Evolutionary conservation across 768 basidiomycete species (phyloP), one percentile per base, ranked within the genome.

Genomic region (Boletellus ananiceps): DNA sequence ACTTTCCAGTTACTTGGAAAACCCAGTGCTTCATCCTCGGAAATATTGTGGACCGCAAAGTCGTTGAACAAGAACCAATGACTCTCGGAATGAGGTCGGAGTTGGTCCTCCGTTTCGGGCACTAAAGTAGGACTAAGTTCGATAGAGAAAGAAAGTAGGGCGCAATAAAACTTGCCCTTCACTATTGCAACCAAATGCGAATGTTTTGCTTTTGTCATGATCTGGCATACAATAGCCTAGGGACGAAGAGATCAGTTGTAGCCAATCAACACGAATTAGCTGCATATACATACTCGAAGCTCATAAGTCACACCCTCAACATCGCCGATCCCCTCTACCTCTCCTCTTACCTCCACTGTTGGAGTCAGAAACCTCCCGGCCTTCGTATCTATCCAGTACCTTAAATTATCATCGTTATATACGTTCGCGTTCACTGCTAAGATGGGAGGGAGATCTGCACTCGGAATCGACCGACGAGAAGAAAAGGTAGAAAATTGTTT

Each of bases 31-130:
- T 97, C 93, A 31, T 83, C 78, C 67, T 95, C 88, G 2, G 86
- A 73, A 27, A 97, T 81, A 48, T 89, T 88, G 41, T 76, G 75
- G 12, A 99, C 96, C 1, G 84, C 76, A 61, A 99, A 99, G 62
- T 99, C 96, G 61, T 99, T 99, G 81, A 98, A 98, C 47, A 98
- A 67, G 59, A 86, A 86, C 96, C 96, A 99, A 1, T 82, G 80
- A 46, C 81, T 83, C 19, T 56, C 59, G 16, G 56, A 56, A 45
- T 73, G 68, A 1, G 62, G 49, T 11, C 71, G 60, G 8, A 61
- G 50, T 9, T 71, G 61, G 8, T 61, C 66, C 60, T 84, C 83
- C 1, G 79, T 79, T 49, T 85, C 82, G 0, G 88, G 88, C 34
- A 93, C 89, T 92, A 54, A 4, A 25, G 19, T 29, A 36, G 44